These are phyloP conservation scores for Trichoderma breve DNA, from an alignment of 2,329 filamentous ascomycete genomes.

Conservation along the genomic window DNA sequence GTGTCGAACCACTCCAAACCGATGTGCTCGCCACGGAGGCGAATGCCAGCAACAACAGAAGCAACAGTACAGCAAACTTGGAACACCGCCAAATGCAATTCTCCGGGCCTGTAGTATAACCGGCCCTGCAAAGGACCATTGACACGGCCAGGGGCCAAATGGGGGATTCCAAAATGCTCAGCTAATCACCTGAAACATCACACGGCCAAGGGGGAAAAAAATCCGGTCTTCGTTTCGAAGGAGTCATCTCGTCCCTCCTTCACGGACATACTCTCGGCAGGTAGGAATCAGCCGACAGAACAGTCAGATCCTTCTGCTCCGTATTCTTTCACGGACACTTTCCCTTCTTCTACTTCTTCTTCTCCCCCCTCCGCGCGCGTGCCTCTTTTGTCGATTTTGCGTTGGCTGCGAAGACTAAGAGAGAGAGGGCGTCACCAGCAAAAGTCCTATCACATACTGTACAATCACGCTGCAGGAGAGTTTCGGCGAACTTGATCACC, in stretches of 20 bases:
- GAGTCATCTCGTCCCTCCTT: slow-evolving; percentile 2
- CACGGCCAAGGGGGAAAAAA: not conserved
- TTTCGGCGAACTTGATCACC: slow-evolving; percentile 17
- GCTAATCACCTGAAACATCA: slow-evolving; percentile 10
- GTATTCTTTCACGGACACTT: not conserved
- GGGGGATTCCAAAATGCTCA: not conserved
- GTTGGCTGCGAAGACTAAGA: not conserved
- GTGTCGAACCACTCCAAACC: not conserved
- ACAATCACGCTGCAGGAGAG: not conserved
- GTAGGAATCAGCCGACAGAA: slow-evolving; percentile 13
- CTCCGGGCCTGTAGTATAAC: not conserved
- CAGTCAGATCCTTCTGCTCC: not conserved
- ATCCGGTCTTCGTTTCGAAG: not conserved
- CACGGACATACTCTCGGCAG: slow-evolving; percentile 17
- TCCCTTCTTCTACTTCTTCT: not conserved
- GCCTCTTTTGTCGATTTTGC: not conserved
- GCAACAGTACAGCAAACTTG: not conserved
- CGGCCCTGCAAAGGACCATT: not conserved
- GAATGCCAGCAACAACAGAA: not conserved
- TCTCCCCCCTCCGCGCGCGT: not conserved
- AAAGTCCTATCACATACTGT: not conserved
- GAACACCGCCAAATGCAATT: not conserved
- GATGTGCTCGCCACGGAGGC: not conserved
- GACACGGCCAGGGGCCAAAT: not conserved
- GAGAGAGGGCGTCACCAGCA: not conserved